These are phyloP conservation scores for Massarina eburnea DNA, from an alignment of 2,329 filamentous ascomycete genomes.

Conservation along the genomic window DNA sequence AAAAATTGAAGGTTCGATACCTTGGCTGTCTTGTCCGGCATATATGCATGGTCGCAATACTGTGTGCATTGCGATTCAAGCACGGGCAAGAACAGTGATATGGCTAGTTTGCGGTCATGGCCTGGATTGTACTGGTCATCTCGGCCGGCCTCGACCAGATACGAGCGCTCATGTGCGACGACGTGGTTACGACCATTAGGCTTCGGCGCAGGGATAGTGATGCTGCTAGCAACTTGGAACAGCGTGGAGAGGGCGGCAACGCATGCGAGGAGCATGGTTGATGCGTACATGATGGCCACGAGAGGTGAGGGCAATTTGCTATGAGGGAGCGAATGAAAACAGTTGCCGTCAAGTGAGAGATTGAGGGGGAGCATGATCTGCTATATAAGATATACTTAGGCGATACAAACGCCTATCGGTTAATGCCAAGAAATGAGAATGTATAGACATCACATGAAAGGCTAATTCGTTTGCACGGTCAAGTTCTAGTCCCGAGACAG, in stretches of 20 bases:
- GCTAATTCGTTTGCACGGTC: too few species aligned
- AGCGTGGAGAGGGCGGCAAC: not conserved
- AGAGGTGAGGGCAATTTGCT: not conserved
- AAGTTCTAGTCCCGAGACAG: too few species aligned
- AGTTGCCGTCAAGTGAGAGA: too few species aligned
- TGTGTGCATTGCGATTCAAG: constrained; percentile 10
- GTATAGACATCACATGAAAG: too few species aligned
- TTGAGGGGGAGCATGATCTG: too few species aligned
- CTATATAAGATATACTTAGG: too few species aligned
- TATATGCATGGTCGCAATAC: constrained; percentile 21
- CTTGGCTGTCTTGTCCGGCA: constrained; percentile 18
- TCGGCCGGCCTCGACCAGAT: constrained; percentile 1
- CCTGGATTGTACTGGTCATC: constrained; percentile 5
- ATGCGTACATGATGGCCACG: constrained; percentile 1
- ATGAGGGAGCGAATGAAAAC: not conserved
- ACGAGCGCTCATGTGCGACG: constrained; percentile 4
- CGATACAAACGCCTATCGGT: too few species aligned
- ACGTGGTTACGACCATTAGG: not conserved
- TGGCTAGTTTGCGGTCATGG: constrained; percentile 3
- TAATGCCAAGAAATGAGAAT: too few species aligned
- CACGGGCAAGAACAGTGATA: constrained; percentile 24
- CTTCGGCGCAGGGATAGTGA: constrained; percentile 3
- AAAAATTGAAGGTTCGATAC: constrained; percentile 25
- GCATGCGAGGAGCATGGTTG: not conserved
- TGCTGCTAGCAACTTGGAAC: not conserved